Evolutionary conservation across 768 basidiomycete species (phyloP).

Genomic region (Fibroporia radiculosa): DNA sequence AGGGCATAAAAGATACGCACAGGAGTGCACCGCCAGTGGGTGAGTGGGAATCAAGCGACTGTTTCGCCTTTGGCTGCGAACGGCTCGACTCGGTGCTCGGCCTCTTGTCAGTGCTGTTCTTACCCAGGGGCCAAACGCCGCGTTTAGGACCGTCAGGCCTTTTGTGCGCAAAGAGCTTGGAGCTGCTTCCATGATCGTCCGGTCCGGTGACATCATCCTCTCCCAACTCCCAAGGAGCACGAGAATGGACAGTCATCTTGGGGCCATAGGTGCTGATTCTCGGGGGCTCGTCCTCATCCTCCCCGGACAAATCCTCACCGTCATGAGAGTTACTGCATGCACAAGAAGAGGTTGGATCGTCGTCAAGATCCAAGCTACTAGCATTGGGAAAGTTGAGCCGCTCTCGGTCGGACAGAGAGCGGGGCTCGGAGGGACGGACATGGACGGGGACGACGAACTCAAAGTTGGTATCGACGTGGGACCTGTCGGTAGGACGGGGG

Average conservation of each 20-base stretch:
- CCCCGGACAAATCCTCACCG: conserved; percentile 16
- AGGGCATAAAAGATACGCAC: conserved; percentile 36
- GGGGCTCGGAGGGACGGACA: conserved; percentile 18
- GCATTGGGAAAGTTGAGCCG: conserved; percentile 38
- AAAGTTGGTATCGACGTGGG: conserved; percentile 24
- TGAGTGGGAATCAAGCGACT: conserved; percentile 51
- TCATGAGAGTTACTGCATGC: conserved; percentile 7
- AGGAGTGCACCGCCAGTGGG: conserved; percentile 49
- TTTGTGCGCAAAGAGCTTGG: conserved; percentile 23
- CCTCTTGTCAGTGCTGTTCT: conserved; percentile 34
- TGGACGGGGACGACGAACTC: conserved; percentile 20
- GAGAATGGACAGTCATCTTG: conserved; percentile 75
- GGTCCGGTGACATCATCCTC: conserved; percentile 38
- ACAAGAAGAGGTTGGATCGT: conserved; percentile 25
- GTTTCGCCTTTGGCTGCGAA: conserved; percentile 42
- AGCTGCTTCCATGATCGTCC: conserved; percentile 28
- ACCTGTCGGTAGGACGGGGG: conserved; percentile 32
- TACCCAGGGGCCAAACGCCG: conserved; percentile 36
- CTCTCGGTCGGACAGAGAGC: conserved; percentile 26
- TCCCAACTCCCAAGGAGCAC: conserved; percentile 74
- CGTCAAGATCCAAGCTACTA: conserved; percentile 50
- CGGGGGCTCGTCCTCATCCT: conserved; percentile 36
- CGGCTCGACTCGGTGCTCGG: conserved; percentile 61
- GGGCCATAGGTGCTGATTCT: conserved; percentile 75
- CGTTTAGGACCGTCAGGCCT: conserved; percentile 33